Conservation (phyloP, 2,329 filamentous ascomycete species). For the Aaosphaeria arxii region DNA sequence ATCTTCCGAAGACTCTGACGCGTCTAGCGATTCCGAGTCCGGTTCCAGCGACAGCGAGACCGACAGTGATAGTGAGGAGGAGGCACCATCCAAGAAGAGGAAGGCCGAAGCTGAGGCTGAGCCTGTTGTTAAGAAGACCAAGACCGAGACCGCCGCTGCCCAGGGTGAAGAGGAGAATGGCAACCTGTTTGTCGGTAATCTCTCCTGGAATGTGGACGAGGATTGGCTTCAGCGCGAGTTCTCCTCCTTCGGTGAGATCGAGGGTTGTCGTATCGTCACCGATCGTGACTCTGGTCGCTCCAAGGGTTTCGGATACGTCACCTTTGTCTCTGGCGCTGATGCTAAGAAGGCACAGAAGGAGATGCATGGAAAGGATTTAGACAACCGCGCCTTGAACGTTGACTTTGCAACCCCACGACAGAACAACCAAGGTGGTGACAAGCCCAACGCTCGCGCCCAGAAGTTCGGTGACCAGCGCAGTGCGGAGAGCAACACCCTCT, state of each 20-base stretch:
- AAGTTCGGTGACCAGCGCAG: slow-evolving; percentile 77
- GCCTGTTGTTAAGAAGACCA: slow-evolving; percentile 64
- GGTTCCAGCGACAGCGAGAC: slow-evolving; percentile 18
- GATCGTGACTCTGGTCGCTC: slow-evolving; percentile 79
- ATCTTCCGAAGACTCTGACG: slow-evolving; percentile 20
- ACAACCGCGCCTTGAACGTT: slow-evolving; percentile 72
- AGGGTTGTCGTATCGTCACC: slow-evolving; percentile 74
- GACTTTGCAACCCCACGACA: slow-evolving; percentile 72
- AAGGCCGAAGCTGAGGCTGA: slow-evolving; percentile 58
- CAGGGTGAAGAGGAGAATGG: slow-evolving; percentile 47
- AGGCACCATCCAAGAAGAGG: slow-evolving; percentile 60
- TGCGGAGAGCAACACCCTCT: slow-evolving; percentile 81
- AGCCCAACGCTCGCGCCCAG: slow-evolving; percentile 56
- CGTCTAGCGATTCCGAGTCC: slow-evolving; percentile 33
- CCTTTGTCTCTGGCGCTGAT: slow-evolving; percentile 68
- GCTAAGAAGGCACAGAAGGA: slow-evolving; percentile 70
- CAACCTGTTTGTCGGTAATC: slow-evolving; percentile 85
- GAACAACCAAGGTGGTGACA: slow-evolving; percentile 40
- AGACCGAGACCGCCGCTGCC: slow-evolving; percentile 53
- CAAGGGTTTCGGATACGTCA: slow-evolving; percentile 92
- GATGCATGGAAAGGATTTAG: slow-evolving; percentile 72
- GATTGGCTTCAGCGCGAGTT: slow-evolving; percentile 78
- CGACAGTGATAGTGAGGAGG: slow-evolving; percentile 26
- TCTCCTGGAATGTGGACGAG: slow-evolving; percentile 89
- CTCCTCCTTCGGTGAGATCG: slow-evolving; percentile 71